Base-by-base conservation (phyloP, 495 filamentous ascomycete genomes). In the Neurospora sp. region DNA sequence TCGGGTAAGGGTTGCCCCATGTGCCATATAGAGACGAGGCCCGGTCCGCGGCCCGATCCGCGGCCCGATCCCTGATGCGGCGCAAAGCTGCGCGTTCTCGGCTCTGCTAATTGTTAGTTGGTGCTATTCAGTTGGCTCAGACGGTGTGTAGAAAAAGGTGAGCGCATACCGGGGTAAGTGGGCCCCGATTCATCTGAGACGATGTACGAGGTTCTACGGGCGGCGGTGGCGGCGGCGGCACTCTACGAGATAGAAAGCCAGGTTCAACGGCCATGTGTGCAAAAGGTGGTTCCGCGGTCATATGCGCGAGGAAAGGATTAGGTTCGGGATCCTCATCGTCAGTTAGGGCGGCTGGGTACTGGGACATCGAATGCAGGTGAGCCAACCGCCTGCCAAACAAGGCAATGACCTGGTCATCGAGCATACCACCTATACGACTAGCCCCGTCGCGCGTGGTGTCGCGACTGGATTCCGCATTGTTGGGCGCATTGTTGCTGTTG, bases 371-470 rank as follows among this genome's bases (percentile, higher is more conserved):
- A 45, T 76, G 77, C 39, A 80, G 31, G 54, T 77, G 74, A 21
- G 77, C 77, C 79, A 79, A 80, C 21, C 76, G 77, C 34, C 79
- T 78, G 48, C 77, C 78, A 71, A 82, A 78, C 73, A 81, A 71
- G 71, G 77, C 71, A 28, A 74, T 74, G 17, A 78, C 69, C 6
- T 76, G 77, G 59, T 82, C 79, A 73, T 78, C 78, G 13, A 77
- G 72, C 2, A 75, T 42, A 34, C 74, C 54, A 66, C 24, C 76
- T 19, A 74, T 54, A 74, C 73, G 77, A 37, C 34, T 45, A 39
- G 73, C 72, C 48, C 74, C 69, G 17, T 78, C 74, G 42, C 72
- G 79, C 24, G 78, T 71, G 17, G 74, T 71, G 24, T 71, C 70
- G 62, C 72, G 71, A 43, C 66, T 72, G 21, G n/a, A 66, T 37